A percentile compares a stretch with the other conserved stretches of the same genome.
Conservation (phyloP, 2,329 filamentous ascomycete genomes). For the Colletotrichum scovillei region DNA sequence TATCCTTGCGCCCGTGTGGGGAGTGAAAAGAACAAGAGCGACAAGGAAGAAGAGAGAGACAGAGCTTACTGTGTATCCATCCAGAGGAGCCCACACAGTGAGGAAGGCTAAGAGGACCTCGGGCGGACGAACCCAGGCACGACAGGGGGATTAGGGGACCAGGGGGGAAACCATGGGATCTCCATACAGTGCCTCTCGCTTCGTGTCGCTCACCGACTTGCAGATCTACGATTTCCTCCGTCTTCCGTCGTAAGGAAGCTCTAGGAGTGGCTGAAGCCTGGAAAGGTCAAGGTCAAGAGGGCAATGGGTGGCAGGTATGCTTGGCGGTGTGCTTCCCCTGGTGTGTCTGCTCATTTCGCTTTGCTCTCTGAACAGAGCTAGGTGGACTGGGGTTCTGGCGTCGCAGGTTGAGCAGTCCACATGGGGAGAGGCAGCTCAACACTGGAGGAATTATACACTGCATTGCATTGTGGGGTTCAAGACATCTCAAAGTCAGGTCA, state of each 20-base stretch:
- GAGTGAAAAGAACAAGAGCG: background rate
- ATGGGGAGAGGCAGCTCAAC: background rate
- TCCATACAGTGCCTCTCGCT: conserved; percentile 31
- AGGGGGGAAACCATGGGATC: background rate
- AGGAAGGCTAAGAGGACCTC: background rate
- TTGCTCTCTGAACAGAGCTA: background rate
- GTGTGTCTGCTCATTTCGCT: conserved; percentile 31
- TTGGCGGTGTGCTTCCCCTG: background rate
- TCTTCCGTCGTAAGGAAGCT: background rate
- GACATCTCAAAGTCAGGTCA: background rate
- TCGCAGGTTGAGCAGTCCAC: background rate
- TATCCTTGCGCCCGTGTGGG: conserved; percentile 15
- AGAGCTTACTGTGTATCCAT: too few relatives aligned
- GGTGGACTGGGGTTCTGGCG: background rate
- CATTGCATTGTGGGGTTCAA: conserved; percentile 6
- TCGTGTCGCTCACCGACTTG: conserved; percentile 18
- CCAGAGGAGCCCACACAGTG: conserved; percentile 23
- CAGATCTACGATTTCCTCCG: conserved; percentile 20
- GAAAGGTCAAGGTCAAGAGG: background rate
- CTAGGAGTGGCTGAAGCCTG: background rate
- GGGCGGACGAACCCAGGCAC: background rate
- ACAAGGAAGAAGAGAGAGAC: background rate
- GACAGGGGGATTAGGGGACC: background rate
- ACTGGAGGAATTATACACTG: background rate
- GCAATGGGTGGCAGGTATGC: background rate